Base-by-base conservation (phyloP, 352 stramenopile genomes). In the Pythium phragmitis region DNA sequence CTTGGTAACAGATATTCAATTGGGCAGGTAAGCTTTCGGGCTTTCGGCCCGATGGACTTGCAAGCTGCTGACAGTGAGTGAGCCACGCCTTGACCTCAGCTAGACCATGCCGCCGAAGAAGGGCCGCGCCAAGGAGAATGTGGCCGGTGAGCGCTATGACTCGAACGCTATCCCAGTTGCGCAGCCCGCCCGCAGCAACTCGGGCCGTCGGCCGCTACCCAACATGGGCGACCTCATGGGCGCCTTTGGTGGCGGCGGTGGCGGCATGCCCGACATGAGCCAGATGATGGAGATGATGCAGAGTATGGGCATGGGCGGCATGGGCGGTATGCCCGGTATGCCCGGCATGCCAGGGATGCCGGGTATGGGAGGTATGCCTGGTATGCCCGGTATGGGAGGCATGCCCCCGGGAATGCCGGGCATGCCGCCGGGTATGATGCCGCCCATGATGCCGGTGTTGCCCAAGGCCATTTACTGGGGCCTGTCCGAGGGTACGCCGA, bases 81-180 rank as follows among this genome's bases (percentile, higher is more conserved):
- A 30, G 26, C 26, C 26, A 30, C 26, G 26, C 26, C 26, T 3
- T 30, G n/a, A 50, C 16, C 36, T 26, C 52, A 16, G n/a, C 11
- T 7, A 14, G n/a, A 48, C 30, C n/a, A 65, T 8, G 7, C 85
- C 81, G 46, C 61, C 61, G 43, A 89, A 89, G 69, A 89, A 89
- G 69, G 83, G 86, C 53, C 76, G 83, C 23, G 30, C 41, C 13
- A 92, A 93, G 76, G 72, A 87, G 14, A 94, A 90, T 59, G 78
- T 92, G 60, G 77, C 86, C 5, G 86, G 86, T 60, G 86, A 94
- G 79, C 74, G 77, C 48, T 94, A 94, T 68, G 83, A 94, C 79
- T 82, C 86, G 51, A 94, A 94, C 65, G 86, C 86, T 17, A 19
- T 91, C 12, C 47, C 65, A 14, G 8, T 65, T 19, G 65, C 65